phyloP scores from a whole-genome alignment of 352 stramenopile species.

The Blastocystis sp. region DNA sequence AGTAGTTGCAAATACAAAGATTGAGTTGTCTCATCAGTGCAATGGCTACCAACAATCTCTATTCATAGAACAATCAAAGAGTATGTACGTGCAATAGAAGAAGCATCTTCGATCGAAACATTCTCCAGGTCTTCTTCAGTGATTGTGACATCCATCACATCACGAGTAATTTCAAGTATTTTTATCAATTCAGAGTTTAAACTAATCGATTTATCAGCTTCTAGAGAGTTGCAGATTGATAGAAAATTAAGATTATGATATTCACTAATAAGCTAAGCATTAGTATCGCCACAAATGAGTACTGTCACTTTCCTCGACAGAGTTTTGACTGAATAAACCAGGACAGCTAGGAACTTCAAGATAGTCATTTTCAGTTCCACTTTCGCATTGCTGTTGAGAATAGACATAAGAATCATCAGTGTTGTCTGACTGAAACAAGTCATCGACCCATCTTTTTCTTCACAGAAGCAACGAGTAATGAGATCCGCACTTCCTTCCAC shows the following conservation, averaged over 20 bases:
- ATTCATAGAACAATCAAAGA: not conserved
- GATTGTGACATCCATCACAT: constrained; percentile 42
- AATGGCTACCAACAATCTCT: constrained; percentile 22
- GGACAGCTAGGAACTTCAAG: constrained; percentile 14
- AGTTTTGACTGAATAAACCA: constrained; percentile 24
- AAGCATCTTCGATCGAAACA: not conserved
- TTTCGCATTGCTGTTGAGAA: not conserved
- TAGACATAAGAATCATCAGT: not conserved
- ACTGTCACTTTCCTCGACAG: not conserved
- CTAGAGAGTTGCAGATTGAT: not conserved
- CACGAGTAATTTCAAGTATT: not conserved
- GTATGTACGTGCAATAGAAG: not conserved
- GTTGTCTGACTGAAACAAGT: not conserved
- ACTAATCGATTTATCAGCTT: not conserved
- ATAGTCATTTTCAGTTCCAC: not conserved
- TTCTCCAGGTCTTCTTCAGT: constrained; percentile 13
- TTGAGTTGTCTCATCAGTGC: constrained; percentile 6
- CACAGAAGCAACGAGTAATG: not conserved
- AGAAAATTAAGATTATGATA: not conserved
- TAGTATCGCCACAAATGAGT: not conserved
- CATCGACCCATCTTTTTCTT: not conserved
- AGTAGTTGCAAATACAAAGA: constrained; percentile 3
- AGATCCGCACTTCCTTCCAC: not conserved
- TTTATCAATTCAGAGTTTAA: not conserved
- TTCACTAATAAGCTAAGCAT: not conserved